These are phyloP conservation scores for Trichoderma hamatum DNA, from an alignment of 2,329 filamentous ascomycete species.

Conservation along the genomic window DNA sequence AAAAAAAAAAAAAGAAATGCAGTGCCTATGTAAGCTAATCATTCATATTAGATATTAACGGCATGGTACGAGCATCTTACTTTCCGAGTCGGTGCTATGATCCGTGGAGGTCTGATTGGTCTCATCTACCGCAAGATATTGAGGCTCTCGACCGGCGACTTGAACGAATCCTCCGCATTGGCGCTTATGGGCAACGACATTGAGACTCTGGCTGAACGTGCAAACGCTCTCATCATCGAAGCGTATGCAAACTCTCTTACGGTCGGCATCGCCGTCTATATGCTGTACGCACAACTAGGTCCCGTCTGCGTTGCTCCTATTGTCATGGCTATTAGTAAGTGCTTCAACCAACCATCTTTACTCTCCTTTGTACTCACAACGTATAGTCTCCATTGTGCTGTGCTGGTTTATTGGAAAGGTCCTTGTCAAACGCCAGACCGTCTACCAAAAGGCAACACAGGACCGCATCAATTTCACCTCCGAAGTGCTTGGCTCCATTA, in stretches of 20 bases:
- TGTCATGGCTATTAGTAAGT: slow-evolving; percentile 38
- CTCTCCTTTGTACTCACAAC: not conserved
- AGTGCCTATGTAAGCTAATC: not conserved
- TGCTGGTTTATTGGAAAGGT: slow-evolving; percentile 33
- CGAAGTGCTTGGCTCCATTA: slow-evolving; percentile 39
- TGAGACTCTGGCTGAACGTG: slow-evolving; percentile 36
- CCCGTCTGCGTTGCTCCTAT: slow-evolving; percentile 40
- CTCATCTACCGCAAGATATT: slow-evolving; percentile 39
- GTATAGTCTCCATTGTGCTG: slow-evolving; percentile 32
- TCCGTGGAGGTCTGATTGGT: slow-evolving; percentile 38
- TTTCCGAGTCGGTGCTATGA: slow-evolving; percentile 37
- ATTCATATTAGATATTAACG: slow-evolving; percentile 33
- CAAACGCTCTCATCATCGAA: slow-evolving; percentile 38
- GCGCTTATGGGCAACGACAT: slow-evolving; percentile 41
- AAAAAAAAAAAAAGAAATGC: no score
- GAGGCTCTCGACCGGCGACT: slow-evolving; percentile 33
- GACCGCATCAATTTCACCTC: slow-evolving; percentile 41
- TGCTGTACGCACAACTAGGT: slow-evolving; percentile 39
- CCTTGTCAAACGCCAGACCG: slow-evolving; percentile 37
- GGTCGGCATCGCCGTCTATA: slow-evolving; percentile 38
- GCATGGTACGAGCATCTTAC: slow-evolving; percentile 42
- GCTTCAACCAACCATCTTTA: accelerated
- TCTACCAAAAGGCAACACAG: slow-evolving; percentile 40
- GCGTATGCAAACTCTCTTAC: slow-evolving; percentile 39
- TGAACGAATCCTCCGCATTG: slow-evolving; percentile 38